Evolutionary conservation across 495 filamentous ascomycete genomes (phyloP).

Genomic region (Tuber umbilicatum): DNA sequence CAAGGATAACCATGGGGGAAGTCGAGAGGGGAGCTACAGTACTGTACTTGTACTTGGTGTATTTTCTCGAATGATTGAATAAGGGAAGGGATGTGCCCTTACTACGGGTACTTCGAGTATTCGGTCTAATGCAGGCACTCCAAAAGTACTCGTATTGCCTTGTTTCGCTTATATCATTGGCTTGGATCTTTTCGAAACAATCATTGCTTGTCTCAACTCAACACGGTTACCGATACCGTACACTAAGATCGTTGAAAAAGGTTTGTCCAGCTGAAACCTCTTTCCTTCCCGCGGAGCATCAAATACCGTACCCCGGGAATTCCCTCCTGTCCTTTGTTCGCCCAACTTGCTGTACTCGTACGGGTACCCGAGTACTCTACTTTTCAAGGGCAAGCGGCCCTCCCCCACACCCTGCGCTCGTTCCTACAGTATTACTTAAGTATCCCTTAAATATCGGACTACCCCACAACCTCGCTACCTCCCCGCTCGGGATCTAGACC

Average conservation of each 20-base stretch:
- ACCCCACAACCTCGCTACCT: not conserved
- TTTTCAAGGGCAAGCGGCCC: not conserved
- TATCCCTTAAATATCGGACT: not conserved
- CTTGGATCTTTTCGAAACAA: not conserved
- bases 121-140: not conserved
- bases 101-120: too few species aligned
- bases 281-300: not conserved
- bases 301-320: not conserved
- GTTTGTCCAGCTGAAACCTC: not conserved
- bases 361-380: too few species aligned
- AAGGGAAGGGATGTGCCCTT: not conserved
- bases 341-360: not conserved
- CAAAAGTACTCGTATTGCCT: too few species aligned
- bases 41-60: too few species aligned
- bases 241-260: not conserved
- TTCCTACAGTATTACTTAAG: not conserved
- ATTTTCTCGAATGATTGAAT: not conserved
- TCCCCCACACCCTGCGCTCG: not conserved
- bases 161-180: not conserved
- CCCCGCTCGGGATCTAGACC: not conserved
- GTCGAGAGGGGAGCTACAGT: not conserved
- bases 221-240: too few species aligned
- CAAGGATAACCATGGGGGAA: not conserved
- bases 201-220: not conserved
- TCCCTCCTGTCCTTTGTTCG: not conserved